A percentile compares a stretch with the other conserved stretches of the same genome.
phyloP scores from a whole-genome alignment of 2,329 filamentous ascomycete genomes.

The Colletotrichum filicis region DNA sequence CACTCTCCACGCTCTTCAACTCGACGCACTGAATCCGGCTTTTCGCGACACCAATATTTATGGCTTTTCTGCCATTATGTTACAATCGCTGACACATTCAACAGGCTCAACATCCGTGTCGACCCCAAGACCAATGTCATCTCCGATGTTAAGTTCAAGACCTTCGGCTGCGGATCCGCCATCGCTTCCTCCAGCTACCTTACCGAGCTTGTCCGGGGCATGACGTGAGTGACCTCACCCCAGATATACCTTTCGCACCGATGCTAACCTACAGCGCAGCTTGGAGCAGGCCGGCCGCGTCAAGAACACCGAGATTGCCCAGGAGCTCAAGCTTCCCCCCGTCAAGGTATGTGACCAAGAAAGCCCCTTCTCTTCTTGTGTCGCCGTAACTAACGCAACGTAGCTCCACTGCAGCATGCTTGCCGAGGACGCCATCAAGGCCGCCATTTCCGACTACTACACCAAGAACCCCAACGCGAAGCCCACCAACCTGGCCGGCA shows the following conservation, averaged over 20 bases:
- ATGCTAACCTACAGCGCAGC: slow-evolving; percentile 33
- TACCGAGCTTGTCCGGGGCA: slow-evolving; percentile 95
- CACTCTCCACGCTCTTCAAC: no score
- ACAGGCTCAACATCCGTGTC: slow-evolving; percentile 81
- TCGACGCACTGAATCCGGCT: neutral
- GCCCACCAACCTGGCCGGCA: slow-evolving; percentile 81
- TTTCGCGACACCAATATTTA: neutral
- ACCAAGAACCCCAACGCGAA: slow-evolving; percentile 84
- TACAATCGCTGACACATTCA: slow-evolving; percentile 16
- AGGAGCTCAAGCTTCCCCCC: slow-evolving; percentile 90
- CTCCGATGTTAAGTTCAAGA: slow-evolving; percentile 97
- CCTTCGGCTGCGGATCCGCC: slow-evolving; percentile 92
- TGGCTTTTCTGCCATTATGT: neutral
- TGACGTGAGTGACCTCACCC: slow-evolving; percentile 66
- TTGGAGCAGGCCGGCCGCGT: slow-evolving; percentile 92
- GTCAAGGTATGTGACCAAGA: slow-evolving; percentile 73
- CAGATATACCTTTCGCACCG: no score
- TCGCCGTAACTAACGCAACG: slow-evolving; percentile 40
- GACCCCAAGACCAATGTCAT: slow-evolving; percentile 90
- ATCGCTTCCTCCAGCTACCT: slow-evolving; percentile 96
- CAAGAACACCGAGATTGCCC: slow-evolving; percentile 97
- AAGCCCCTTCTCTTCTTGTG: neutral
- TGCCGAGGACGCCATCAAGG: slow-evolving; percentile 91
- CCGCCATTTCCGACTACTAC: slow-evolving; percentile 90
- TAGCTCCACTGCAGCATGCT: slow-evolving; percentile 92